Conservation (phyloP, 164 flowering plant genomes). For the Tetracentron sinense region DNA sequence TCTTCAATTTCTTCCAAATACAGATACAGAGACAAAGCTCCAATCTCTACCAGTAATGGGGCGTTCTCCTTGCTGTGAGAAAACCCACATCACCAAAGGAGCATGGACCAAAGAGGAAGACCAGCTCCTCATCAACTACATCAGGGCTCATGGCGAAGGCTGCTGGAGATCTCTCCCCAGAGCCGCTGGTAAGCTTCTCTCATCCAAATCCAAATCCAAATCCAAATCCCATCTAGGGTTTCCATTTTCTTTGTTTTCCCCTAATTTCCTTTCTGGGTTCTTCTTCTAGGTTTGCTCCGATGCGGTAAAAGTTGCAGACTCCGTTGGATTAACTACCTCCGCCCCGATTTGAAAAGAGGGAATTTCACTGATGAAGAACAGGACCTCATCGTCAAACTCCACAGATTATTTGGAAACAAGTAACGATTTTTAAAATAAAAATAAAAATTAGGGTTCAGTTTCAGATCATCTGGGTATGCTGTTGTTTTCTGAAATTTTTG, state of each 20-base stretch:
- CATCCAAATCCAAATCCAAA: background rate
- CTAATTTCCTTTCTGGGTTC: background rate
- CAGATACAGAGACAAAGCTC: too few species aligned
- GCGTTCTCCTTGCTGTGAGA: too few species aligned
- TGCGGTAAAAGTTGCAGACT: conserved; percentile 38
- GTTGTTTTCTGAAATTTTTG: background rate
- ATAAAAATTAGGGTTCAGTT: background rate
- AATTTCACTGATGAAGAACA: conserved; percentile 36
- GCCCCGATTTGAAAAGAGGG: conserved; percentile 34
- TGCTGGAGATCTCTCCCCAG: conserved; percentile 33
- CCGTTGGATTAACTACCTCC: conserved; percentile 34
- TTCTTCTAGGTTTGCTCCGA: conserved; percentile 23
- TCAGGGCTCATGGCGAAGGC: conserved; percentile 26
- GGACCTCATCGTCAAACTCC: conserved; percentile 32
- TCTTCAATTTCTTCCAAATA: too few species aligned
- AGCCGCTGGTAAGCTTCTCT: conserved; percentile 17
- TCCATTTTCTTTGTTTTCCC: background rate
- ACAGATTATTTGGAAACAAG: conserved; percentile 32
- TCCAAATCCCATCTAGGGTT: background rate
- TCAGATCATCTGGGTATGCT: background rate
- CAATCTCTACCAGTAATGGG: too few species aligned
- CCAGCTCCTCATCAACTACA: conserved; percentile 23
- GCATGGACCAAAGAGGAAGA: conserved; percentile 32
- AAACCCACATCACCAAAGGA: too few species aligned
- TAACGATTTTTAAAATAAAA: background rate